Evolutionary conservation across 1,284 basidiomycete species (phyloP).

Genomic region (Pyrrhoderma noxium): DNA sequence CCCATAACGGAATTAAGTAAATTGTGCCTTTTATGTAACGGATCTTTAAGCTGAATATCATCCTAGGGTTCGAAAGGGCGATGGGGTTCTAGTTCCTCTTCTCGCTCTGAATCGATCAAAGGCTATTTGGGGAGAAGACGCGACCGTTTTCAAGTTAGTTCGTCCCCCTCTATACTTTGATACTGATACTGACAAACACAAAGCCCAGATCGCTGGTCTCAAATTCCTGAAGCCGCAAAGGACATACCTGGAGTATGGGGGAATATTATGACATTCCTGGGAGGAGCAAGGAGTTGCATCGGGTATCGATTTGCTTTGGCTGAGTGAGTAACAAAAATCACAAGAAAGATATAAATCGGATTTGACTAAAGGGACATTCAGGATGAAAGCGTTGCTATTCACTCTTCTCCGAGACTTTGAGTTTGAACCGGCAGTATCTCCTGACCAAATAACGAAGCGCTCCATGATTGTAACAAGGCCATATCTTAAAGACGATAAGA

Average conservation of each 20-base stretch:
- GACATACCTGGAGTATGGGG: conserved; percentile 28
- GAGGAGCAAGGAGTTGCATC: conserved; percentile 27
- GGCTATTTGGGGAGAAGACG: conserved; percentile 38
- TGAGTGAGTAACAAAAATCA: conserved; percentile 30
- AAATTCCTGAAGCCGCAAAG: conserved; percentile 18
- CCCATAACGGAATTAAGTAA: conserved; percentile 17
- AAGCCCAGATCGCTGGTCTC: conserved; percentile 28
- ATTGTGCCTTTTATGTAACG: conserved; percentile 2
- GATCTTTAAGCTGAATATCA: conserved; percentile 28
- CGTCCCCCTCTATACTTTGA: neutral
- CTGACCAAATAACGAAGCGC: conserved; percentile 21
- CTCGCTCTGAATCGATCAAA: conserved; percentile 30
- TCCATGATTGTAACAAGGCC: conserved; percentile 23
- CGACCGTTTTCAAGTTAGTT: conserved; percentile 27
- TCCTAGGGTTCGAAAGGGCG: conserved; percentile 24
- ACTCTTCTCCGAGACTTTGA: conserved; percentile 34
- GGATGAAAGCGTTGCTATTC: conserved; percentile 38
- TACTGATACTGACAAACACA: neutral
- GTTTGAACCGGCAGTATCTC: conserved; percentile 29
- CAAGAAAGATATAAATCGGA: too few relatives aligned
- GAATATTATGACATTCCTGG: conserved; percentile 28
- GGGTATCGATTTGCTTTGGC: conserved; percentile 41
- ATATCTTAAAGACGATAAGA: conserved; percentile 18
- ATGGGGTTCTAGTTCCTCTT: conserved; percentile 27
- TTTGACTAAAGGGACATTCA: conserved; percentile 12